Evolutionary conservation across 345 rosid species (phyloP), one percentile per base, ranked within the genome.

Genomic region (Citrus cavaleriei): DNA sequence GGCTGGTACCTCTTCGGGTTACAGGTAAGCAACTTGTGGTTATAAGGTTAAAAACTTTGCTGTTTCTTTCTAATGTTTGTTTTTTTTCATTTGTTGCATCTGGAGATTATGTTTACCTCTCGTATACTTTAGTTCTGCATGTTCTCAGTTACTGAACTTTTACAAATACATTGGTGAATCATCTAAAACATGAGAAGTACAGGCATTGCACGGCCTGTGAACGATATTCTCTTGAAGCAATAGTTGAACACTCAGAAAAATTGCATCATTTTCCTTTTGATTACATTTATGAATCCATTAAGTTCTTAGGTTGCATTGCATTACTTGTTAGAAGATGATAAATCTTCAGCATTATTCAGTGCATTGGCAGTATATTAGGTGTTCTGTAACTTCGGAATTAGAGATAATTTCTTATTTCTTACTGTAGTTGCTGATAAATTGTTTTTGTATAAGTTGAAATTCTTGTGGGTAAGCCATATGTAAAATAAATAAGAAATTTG

Each of bases 1-100:
- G 79, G 87, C 83, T 93, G 98, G 99, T 95, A 95, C 81, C 93
- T 95, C 81, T 78, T 93, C 24, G 97, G 97, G 37, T 84, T 95
- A 49, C 97, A 91, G 97, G 99, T 91, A 75, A 40, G 84, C 54
- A 35, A 32, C 69, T 46, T 14, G 13, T 76, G 34, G 24, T 74
- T 46, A 42, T 77, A 40, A 60, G 35, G 10, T 69, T 59, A 42
- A 38, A 38, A 28, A 27, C 63, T 64, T 77, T 61, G 5, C 62
- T 46, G 75, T 40, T 32, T 46, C 73, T 40, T 63, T 18, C 70
- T 9, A 21, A 59, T 35, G 12, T 19, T 13, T 0, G 25, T 6
- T 30, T 30, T 79, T 13, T 0, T 30, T 6, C 12, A 54, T 10
- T 65, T 67, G 16, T 34, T 40, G 12, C 49, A 34, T 65, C 3